A percentile compares a stretch with the other conserved stretches of the same genome.
Conservation (phyloP, 768 basidiomycete genomes). For the Tylopilus subfusipes region DNA sequence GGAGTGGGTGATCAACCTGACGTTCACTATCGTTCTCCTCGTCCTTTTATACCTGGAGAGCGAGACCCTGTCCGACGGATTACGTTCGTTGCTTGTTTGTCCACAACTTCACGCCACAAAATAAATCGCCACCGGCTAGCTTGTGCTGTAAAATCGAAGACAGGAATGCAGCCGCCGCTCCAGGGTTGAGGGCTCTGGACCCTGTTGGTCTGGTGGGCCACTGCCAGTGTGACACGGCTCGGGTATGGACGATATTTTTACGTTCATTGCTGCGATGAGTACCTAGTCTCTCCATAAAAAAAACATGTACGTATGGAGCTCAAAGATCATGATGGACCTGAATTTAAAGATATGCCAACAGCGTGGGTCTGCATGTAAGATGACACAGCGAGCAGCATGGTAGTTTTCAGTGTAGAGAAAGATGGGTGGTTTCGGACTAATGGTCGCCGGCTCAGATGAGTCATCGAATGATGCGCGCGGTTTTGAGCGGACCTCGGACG, state of each 20-base stretch:
- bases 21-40: not conserved
- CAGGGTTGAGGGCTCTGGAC: not conserved
- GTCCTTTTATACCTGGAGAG: conserved; percentile 12
- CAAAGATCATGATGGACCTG: not conserved
- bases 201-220: not conserved
- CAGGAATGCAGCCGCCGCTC: no score
- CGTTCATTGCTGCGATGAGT: not conserved
- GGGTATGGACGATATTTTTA: not conserved
- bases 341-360: not conserved
- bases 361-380: not conserved
- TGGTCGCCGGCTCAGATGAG: no score
- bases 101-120: not conserved
- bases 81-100: not conserved
- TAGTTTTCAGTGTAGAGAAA: no score
- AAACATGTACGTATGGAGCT: not conserved
- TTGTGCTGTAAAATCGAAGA: conserved; percentile 4
- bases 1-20: not conserved
- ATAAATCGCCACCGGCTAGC: not conserved
- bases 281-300: not conserved
- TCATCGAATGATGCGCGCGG: no score
- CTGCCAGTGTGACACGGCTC: no score
- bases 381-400: not conserved
- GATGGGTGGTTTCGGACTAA: no score
- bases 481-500: no score
- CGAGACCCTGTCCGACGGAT: not conserved